Conservation (phyloP, 148 eudicot species). For the Silene latifolia region DNA sequence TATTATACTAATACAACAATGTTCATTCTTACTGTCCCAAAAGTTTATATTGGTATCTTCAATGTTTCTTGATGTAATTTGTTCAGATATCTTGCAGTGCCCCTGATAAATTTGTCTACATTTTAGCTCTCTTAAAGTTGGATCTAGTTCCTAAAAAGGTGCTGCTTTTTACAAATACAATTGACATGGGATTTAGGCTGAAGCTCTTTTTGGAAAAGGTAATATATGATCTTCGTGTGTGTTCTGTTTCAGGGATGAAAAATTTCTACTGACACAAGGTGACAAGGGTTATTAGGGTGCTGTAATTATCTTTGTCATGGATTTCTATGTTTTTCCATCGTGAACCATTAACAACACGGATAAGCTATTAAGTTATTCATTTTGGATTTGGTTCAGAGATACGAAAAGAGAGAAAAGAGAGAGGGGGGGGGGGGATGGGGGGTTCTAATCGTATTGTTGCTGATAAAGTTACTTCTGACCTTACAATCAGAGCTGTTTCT, state of each 20-base stretch:
- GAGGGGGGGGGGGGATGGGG: too few species aligned
- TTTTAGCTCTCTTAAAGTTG: conserved; percentile 82
- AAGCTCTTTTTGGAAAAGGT: conserved; percentile 93
- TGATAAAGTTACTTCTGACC: too few species aligned
- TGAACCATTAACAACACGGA: not conserved
- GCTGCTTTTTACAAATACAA: conserved; percentile 79
- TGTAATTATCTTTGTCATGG: not conserved
- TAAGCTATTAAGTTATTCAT: too few species aligned
- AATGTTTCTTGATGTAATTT: not conserved
- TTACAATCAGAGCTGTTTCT: not conserved
- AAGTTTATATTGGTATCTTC: not conserved
- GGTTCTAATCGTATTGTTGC: too few species aligned
- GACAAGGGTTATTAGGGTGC: not conserved
- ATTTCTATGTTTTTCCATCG: not conserved
- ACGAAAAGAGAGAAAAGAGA: too few species aligned
- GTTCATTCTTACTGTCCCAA: too few species aligned
- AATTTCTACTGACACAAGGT: not conserved
- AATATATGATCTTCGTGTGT: conserved; percentile 10
- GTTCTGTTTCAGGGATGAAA: not conserved
- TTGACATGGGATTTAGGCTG: conserved; percentile 73
- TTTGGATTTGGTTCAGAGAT: too few species aligned
- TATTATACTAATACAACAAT: too few species aligned
- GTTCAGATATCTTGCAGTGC: conserved; percentile 73
- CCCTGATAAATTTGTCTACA: conserved; percentile 79
- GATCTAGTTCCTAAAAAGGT: conserved; percentile 87